Percentiles rank a stretch among this genome's conserved stretches.
Conservation (phyloP, 331 rosid genomes). For the Pyracantha coccinea region DNA sequence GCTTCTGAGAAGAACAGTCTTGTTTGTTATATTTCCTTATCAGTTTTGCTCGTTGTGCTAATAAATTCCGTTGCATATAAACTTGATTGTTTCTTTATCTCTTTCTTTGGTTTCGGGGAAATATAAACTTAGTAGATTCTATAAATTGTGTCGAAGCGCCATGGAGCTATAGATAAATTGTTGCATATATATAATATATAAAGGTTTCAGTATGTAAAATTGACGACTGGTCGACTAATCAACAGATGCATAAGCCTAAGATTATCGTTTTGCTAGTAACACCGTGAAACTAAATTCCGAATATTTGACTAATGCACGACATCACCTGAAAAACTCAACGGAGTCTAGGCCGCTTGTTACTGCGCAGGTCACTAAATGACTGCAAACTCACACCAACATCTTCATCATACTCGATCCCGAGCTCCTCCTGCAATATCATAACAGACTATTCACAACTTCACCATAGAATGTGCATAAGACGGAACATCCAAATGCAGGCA, state of each 20-base stretch:
- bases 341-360: slow-evolving; percentile 46
- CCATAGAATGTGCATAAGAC: not conserved
- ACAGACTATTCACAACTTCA: not conserved
- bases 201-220: not conserved
- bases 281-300: slow-evolving; percentile 5
- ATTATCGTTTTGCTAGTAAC: slow-evolving; percentile 16
- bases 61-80: no score
- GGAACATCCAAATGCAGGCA: not conserved
- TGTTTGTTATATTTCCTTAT: no score
- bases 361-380: slow-evolving; percentile 42
- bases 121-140: no score
- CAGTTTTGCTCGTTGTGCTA: no score
- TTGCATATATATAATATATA: not conserved
- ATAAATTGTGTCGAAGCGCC: not conserved
- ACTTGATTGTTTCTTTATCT: not conserved
- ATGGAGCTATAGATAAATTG: not conserved
- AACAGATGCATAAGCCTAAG: not conserved
- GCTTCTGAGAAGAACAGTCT: slow-evolving; percentile 1
- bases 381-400: slow-evolving; percentile 70
- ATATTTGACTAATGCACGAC: slow-evolving; percentile 5
- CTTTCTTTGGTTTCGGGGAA: not conserved
- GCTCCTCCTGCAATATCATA: slow-evolving; percentile 63
- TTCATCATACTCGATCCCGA: slow-evolving; percentile 76
- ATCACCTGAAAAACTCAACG: slow-evolving; percentile 23
- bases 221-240: not conserved